These are phyloP conservation scores for Edaphochlamys debaryana DNA, from an alignment of 139 green algal species.

Conservation along the genomic window DNA sequence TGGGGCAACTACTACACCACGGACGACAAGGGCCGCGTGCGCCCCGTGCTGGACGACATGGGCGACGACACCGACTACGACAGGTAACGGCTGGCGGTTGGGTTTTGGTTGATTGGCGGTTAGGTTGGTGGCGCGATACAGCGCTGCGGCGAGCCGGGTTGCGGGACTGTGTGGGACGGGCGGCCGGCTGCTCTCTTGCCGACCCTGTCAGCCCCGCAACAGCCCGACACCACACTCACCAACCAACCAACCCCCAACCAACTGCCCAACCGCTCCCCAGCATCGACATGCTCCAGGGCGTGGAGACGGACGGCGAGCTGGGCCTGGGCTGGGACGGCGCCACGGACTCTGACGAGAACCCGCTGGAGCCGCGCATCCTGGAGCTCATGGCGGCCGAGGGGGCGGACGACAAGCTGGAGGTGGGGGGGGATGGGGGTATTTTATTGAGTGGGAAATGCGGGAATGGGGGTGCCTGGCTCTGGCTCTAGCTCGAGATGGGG, in stretches of 20 bases:
- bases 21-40: conserved; percentile 40
- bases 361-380: conserved; percentile 13
- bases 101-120: no score
- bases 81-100: no score
- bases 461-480: not conserved
- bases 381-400: conserved; percentile 23
- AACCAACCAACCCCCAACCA: no score
- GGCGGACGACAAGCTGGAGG: conserved; percentile 63
- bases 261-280: conserved; percentile 16
- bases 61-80: conserved; percentile 58
- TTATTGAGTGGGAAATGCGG: no score
- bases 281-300: conserved; percentile 42
- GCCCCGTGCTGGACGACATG: conserved; percentile 12
- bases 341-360: conserved; percentile 38
- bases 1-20: not conserved
- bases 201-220: no score
- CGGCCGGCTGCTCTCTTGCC: no score
- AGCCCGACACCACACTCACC: no score
- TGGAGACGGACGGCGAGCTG: conserved; percentile 51
- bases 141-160: no score
- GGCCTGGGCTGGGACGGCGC: conserved; percentile 55
- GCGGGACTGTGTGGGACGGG: no score
- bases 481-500: no score
- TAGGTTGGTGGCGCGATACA: no score
- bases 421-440: conserved; percentile 6